phyloP scores from a whole-genome alignment of 805 yeast species.

The Candida tallmaniae region DNA sequence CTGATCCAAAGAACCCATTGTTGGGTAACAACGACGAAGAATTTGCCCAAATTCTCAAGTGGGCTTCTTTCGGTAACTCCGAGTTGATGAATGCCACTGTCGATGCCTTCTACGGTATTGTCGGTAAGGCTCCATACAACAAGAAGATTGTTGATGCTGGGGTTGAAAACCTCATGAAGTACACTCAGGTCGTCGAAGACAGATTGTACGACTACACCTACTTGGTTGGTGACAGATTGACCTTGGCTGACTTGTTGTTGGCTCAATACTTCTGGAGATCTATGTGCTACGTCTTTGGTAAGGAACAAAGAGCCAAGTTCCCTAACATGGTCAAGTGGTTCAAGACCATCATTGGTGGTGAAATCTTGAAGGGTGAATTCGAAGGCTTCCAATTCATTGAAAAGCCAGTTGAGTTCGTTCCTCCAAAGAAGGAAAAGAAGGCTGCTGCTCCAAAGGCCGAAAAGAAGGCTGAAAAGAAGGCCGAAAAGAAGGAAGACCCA shows the following conservation, averaged over 20 bases:
- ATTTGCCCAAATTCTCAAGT: constrained; percentile 62
- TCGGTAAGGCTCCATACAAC: constrained; percentile 72
- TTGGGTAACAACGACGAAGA: constrained; percentile 65
- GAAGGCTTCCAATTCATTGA: constrained; percentile 55
- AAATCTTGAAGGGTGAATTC: constrained; percentile 45
- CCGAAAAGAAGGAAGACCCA: constrained; percentile 34
- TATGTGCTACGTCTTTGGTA: constrained; percentile 56
- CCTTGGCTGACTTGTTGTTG: constrained; percentile 57
- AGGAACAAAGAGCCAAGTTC: constrained; percentile 57
- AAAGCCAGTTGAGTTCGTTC: constrained; percentile 60
- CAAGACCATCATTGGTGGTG: constrained; percentile 46
- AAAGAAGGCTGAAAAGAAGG: constrained; percentile 21
- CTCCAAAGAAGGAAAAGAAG: constrained; percentile 70
- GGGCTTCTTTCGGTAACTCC: constrained; percentile 73
- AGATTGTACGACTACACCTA: constrained; percentile 59
- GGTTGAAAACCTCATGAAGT: constrained; percentile 31
- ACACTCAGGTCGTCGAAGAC: constrained; percentile 46
- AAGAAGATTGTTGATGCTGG: constrained; percentile 59
- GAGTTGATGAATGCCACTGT: constrained; percentile 53
- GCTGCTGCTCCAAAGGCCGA: constrained; percentile 34
- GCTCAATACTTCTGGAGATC: constrained; percentile 51
- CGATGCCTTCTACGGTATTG: constrained; percentile 52
- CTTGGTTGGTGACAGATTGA: constrained; percentile 58
- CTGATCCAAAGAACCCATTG: constrained; percentile 43
- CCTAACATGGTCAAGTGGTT: constrained; percentile 72